These are phyloP conservation scores for Pleurotus pulmonarius DNA, from an alignment of 768 basidiomycete species.

Conservation along the genomic window DNA sequence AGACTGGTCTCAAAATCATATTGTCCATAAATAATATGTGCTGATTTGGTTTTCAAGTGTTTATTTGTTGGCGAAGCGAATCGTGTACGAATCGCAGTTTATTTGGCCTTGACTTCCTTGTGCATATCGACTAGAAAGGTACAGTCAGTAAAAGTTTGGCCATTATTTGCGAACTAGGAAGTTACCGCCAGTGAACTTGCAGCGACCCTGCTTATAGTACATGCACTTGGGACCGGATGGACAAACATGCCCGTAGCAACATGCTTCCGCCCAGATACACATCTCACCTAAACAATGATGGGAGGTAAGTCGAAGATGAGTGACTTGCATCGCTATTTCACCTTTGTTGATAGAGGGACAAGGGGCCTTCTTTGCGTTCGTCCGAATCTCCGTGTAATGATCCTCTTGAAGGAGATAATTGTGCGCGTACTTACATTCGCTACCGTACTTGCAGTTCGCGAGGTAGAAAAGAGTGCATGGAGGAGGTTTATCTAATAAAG, in stretches of 20 bases:
- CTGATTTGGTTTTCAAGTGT: neutral
- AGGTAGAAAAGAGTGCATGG: slow-evolving; percentile 69
- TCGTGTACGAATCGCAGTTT: neutral
- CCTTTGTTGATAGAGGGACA: slow-evolving; percentile 60
- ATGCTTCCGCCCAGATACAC: slow-evolving; percentile 58
- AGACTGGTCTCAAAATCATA: neutral
- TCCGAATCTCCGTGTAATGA: slow-evolving; percentile 48
- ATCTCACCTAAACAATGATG: slow-evolving; percentile 36
- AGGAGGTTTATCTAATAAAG: slow-evolving; percentile 50
- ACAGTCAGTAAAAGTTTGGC: slow-evolving; percentile 7
- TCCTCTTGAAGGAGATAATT: slow-evolving; percentile 56
- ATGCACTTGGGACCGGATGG: slow-evolving; percentile 38
- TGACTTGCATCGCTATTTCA: slow-evolving; percentile 16
- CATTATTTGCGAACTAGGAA: slow-evolving; percentile 10
- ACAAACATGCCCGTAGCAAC: slow-evolving; percentile 54
- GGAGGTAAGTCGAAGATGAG: slow-evolving; percentile 6
- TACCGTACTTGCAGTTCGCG: slow-evolving; percentile 54
- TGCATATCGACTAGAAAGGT: slow-evolving; percentile 37
- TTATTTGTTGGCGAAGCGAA: too few species aligned
- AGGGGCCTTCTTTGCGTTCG: slow-evolving; percentile 59
- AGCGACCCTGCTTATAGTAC: slow-evolving; percentile 50
- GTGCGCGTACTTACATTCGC: slow-evolving; percentile 57
- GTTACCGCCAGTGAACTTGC: slow-evolving; percentile 61
- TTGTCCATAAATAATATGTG: neutral
- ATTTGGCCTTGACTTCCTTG: slow-evolving; percentile 10